phyloP scores from a whole-genome alignment of 345 rosid species.

The Gossypium anomalum region DNA sequence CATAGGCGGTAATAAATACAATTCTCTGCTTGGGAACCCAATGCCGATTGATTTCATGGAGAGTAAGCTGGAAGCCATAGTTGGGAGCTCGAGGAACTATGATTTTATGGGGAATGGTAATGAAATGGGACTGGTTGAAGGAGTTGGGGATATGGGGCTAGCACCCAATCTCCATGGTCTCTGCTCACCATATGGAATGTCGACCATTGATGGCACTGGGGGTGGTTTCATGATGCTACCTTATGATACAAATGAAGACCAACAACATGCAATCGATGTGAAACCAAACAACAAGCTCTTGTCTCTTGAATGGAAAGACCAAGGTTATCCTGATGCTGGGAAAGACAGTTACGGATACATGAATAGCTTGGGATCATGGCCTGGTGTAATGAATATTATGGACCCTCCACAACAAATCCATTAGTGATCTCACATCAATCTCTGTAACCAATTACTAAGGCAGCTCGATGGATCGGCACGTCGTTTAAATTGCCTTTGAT shows the following conservation, averaged over 20 bases:
- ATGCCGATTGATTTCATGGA: slow-evolving; percentile 50
- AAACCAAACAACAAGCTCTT: slow-evolving; percentile 52
- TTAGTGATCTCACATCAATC: slow-evolving; percentile 19
- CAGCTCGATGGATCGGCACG: no score
- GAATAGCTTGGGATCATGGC: slow-evolving; percentile 50
- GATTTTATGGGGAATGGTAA: slow-evolving; percentile 45
- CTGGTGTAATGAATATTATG: slow-evolving; percentile 50
- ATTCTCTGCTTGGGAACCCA: slow-evolving; percentile 27
- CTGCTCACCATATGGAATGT: slow-evolving; percentile 44
- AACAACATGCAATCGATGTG: slow-evolving; percentile 36
- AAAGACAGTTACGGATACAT: slow-evolving; percentile 43
- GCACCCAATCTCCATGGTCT: slow-evolving; percentile 32
- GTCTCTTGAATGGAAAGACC: slow-evolving; percentile 72
- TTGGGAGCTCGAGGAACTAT: slow-evolving; percentile 41
- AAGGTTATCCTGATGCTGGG: slow-evolving; percentile 45
- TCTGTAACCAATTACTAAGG: no score
- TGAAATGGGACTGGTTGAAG: slow-evolving; percentile 33
- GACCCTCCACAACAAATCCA: slow-evolving; percentile 44
- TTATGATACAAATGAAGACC: slow-evolving; percentile 34
- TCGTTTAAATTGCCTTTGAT: neutral
- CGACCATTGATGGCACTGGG: slow-evolving; percentile 30
- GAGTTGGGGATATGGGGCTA: slow-evolving; percentile 26
- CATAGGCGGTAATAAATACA: slow-evolving; percentile 29
- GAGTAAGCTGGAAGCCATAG: slow-evolving; percentile 39
- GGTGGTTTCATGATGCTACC: slow-evolving; percentile 44